Conservation (phyloP, 371 early-diverging fungal genomes). For the Batkoa obscura region DNA sequence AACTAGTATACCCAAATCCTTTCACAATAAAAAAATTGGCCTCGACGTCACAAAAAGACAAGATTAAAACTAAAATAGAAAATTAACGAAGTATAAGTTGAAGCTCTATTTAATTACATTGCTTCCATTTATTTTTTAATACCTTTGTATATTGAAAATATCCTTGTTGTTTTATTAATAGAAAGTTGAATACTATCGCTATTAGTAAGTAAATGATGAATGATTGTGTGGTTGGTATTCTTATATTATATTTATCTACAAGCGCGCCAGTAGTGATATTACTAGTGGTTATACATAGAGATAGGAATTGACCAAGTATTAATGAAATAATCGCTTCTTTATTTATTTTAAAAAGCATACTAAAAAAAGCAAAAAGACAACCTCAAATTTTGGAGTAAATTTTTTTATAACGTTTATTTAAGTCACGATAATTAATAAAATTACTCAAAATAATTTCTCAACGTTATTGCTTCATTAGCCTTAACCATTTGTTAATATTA, state of each 20-base stretch:
- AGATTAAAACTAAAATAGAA: too few relatives aligned
- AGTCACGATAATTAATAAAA: too few relatives aligned
- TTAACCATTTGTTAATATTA: too few relatives aligned
- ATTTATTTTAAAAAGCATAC: too few relatives aligned
- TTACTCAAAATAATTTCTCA: too few relatives aligned
- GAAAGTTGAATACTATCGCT: constrained; percentile 35
- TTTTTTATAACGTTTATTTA: too few relatives aligned
- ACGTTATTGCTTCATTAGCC: too few relatives aligned
- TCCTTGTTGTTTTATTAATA: constrained; percentile 30
- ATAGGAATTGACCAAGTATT: constrained; percentile 44
- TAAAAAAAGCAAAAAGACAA: too few relatives aligned
- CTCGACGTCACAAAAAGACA: constrained; percentile 47
- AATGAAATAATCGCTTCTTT: too few relatives aligned
- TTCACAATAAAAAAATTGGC: constrained; percentile 62
- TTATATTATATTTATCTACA: constrained; percentile 16
- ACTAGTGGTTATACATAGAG: constrained; percentile 55
- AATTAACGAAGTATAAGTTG: too few relatives aligned
- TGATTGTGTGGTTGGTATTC: constrained; percentile 45
- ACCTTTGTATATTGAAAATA: constrained; percentile 23
- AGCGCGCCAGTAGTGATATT: constrained; percentile 33
- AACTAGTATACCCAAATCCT: constrained; percentile 46
- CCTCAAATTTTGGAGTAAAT: too few relatives aligned
- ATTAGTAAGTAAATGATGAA: constrained; percentile 43
- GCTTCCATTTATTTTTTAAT: constrained; percentile 23
- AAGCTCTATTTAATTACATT: too few relatives aligned